Base-by-base conservation (phyloP, 2,329 filamentous ascomycete species). In the Dactylellina haptotyla region DNA sequence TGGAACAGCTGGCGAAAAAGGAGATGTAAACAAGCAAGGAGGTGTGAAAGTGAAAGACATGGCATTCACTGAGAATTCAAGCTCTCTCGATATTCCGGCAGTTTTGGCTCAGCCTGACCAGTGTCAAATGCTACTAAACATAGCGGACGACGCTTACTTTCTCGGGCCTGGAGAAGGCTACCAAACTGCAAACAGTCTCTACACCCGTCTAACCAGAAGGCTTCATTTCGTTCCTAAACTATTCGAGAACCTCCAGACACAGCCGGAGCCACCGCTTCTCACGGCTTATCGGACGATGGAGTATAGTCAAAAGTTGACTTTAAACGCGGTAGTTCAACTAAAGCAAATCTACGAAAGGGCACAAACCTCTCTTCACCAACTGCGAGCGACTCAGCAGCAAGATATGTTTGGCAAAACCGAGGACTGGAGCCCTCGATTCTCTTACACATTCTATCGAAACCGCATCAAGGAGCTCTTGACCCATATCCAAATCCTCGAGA, bases 91-190 rank as follows among this genome's bases (percentile, higher is more conserved):
- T 43, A 43, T 43, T 16, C 8, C 8, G 39, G 6, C n/a, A 4
- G 39, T 43, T 9, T 16, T 43, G n/a, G 39, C 39, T 16, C 39
- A 43, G n/a, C 39, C 43, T 25, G 43, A 48, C 20, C 43, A 48
- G n/a, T 48, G 43, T n/a, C 43, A 25, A 25, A 48, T 48, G 43
- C 18, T 48, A 23, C 43, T 48, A 4, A 48, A 48, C 43, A 20
- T 8, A 48, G 43, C 43, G 6, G 20, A 48, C 20, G n/a, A 20
- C 16, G 16, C 18, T 8, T 43, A 10, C 39, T 43, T 43, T 16
- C 4, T n/a, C n/a, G 39, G n/a, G 4, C 8, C 9, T 16, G 4
- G 8, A 43, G 39, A 43, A 5, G 14, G n/a, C n/a, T n/a, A n/a
- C n/a, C n/a, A n/a, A n/a, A n/a, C n/a, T n/a, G n/a, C n/a, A n/a